Conservation (phyloP, 192 early-diverging fungal genomes). For the Glomus cerebriforme region DNA sequence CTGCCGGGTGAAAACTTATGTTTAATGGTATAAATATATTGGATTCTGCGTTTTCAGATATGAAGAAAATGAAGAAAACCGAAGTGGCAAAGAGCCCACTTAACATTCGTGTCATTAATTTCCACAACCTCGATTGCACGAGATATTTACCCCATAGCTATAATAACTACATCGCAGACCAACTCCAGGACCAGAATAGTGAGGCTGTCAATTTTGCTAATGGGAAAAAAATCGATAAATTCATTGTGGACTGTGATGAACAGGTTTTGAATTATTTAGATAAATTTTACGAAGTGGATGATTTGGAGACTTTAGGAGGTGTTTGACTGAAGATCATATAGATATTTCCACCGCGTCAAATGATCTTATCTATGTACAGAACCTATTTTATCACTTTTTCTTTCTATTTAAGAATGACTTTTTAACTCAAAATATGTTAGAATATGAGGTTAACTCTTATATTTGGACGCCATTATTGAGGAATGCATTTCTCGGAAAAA, state of each 20-base stretch:
- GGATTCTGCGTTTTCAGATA: background rate
- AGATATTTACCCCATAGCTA: too few species aligned
- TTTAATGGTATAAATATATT: background rate
- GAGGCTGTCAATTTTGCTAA: slow-evolving; percentile 6
- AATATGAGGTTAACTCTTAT: slow-evolving; percentile 1
- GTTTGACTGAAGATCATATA: background rate
- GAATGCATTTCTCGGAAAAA: slow-evolving; percentile 7
- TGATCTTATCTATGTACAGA: slow-evolving; percentile 10
- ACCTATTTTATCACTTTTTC: slow-evolving; percentile 7
- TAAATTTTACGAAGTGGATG: background rate
- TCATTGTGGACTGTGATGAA: background rate
- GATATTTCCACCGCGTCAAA: background rate
- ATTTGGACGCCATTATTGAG: slow-evolving; percentile 15
- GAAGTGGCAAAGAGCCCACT: slow-evolving; percentile 7
- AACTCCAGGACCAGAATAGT: background rate
- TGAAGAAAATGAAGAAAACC: background rate
- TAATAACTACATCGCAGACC: background rate
- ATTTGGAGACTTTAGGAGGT: slow-evolving; percentile 4
- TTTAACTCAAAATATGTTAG: background rate
- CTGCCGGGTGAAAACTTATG: too few species aligned
- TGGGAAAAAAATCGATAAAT: slow-evolving; percentile 3
- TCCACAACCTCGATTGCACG: slow-evolving; percentile 9
- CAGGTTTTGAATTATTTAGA: background rate
- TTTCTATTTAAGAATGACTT: slow-evolving; percentile 1
- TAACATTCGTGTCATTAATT: slow-evolving; percentile 2